Base-by-base conservation (phyloP, 805 yeast species). In the Ogataea pini region DNA sequence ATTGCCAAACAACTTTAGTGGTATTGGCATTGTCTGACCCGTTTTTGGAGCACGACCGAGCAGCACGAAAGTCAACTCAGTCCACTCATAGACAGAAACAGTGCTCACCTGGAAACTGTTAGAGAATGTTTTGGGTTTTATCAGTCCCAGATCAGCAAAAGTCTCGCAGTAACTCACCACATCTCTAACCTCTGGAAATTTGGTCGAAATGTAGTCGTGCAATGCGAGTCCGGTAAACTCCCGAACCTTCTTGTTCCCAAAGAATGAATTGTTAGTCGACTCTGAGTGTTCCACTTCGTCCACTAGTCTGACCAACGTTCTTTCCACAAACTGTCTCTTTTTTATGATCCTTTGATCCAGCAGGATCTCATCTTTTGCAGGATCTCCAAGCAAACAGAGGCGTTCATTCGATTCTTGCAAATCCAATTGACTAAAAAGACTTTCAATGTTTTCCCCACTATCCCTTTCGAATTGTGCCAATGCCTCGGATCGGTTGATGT, bases 21-120 rank as follows among this genome's bases (percentile, higher is more conserved):
- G 45, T 8, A 42, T 20, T 6, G 51, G 41, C n/a, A 25, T n/a
- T 4, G 44, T 4, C 13, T 42, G 46, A 10, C 34, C 45, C 18
- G 40, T 22, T 25, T 37, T 27, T 22, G 2, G 54, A 50, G 24
- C 45, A 19, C 10, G 48, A 2, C 48, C 57, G 31, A 43, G 24
- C n/a, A 54, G 9, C 10, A 51, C 41, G 16, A 46, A 32, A 10
- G 56, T 41, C 18, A 36, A 22, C 1, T 50, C 50, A 9, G 60
- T 50, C 60, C 60, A 56, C 24, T 51, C 44, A 17, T 56, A 56
- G n/a, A 20, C 36, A 9, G 55, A 47, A 9, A 48, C 39, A 1
- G 54, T 44, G 38, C 58, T 54, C 13, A 49, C 29, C 44, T 56
- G 58, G 20, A 56, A 56, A 14, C 16, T 24, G 17, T 12, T 39